Base-by-base conservation (phyloP, 768 basidiomycete genomes). In the Mycena vulgaris region DNA sequence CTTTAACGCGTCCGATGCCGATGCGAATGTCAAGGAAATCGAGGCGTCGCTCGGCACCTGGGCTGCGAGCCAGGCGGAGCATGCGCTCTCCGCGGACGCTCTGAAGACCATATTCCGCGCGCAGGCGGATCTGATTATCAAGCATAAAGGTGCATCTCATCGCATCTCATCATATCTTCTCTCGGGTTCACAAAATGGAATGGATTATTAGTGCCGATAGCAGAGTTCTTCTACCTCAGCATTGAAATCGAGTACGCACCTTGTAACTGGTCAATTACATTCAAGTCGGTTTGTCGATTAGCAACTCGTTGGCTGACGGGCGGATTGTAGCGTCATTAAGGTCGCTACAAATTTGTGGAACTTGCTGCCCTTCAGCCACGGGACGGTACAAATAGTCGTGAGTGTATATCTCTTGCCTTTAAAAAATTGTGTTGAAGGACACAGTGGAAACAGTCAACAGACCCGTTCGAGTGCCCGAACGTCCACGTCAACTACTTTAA, bases 331-430 rank as follows among this genome's bases (percentile, higher is more conserved):
- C 14, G 55, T 25, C 63, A 86, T 85, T 57, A 80, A 78, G 2
- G 64, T 88, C 13, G 86, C 85, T 9, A 81, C 88, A 35, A 78
- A 81, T 63, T 79, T 82, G 74, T 89, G 89, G 88, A 81, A 83
- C 57, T 80, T 89, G 23, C 80, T 89, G 8, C 89, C 89, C 3
- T 89, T 89, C 79, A 86, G 86, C 74, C 78, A 88, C 23, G 89
- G 89, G 17, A 81, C 76, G 17, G 87, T 88, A 35, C 37, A 78
- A 45, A 47, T 48, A 64, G 67, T 25, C 45, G 37, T 67, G 10
- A 27, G 27, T 66, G 30, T 30, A 2, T 31, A 60, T 10, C 17
- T 42, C 33, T 5, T 45, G 52, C 23, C 23, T 16, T 27, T 28
- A 19, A 4, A n/a, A 31, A 35, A 21, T 48, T 42, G 30, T 59